Evolutionary conservation across 805 yeast species (phyloP).

Genomic region (Yamadazyma sp.): DNA sequence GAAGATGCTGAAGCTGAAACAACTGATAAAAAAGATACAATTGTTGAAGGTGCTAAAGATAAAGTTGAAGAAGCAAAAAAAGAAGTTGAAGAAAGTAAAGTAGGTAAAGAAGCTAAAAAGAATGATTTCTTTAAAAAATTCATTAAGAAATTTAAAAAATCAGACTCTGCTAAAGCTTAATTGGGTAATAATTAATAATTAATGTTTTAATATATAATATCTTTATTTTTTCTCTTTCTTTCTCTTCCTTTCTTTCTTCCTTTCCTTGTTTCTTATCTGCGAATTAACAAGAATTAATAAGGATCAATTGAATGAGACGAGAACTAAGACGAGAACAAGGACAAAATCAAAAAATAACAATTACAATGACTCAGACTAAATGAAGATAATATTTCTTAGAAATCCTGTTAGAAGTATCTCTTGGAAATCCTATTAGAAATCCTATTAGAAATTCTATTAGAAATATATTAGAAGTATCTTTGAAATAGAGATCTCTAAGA

Average conservation of each 20-base stretch:
- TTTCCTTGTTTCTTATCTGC: not conserved
- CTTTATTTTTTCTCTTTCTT: not conserved
- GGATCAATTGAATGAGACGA: too few relatives aligned
- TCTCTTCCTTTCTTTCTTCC: not conserved
- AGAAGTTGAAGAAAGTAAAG: constrained; percentile 25
- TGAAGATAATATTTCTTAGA: too few relatives aligned
- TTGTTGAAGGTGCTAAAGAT: constrained; percentile 7
- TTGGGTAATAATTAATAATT: constrained; percentile 5
- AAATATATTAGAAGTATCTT: too few relatives aligned
- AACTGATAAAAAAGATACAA: constrained; percentile 6
- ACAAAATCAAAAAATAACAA: too few relatives aligned
- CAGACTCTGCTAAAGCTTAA: constrained; percentile 13
- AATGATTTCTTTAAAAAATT: constrained; percentile 35
- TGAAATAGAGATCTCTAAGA: too few relatives aligned
- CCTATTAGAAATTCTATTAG: too few relatives aligned
- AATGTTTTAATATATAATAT: constrained; percentile 5
- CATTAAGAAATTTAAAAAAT: constrained; percentile 34
- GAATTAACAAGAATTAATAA: not conserved
- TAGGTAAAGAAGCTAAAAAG: constrained; percentile 35
- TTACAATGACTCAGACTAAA: too few relatives aligned
- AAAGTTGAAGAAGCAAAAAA: constrained; percentile 26
- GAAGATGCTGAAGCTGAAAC: constrained; percentile 8
- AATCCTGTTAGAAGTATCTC: too few relatives aligned
- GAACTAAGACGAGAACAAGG: too few relatives aligned
- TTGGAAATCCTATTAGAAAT: too few relatives aligned